phyloP scores from a whole-genome alignment of 2,329 filamentous ascomycete genomes.

The Pseudogymnoascus verrucosus region DNA sequence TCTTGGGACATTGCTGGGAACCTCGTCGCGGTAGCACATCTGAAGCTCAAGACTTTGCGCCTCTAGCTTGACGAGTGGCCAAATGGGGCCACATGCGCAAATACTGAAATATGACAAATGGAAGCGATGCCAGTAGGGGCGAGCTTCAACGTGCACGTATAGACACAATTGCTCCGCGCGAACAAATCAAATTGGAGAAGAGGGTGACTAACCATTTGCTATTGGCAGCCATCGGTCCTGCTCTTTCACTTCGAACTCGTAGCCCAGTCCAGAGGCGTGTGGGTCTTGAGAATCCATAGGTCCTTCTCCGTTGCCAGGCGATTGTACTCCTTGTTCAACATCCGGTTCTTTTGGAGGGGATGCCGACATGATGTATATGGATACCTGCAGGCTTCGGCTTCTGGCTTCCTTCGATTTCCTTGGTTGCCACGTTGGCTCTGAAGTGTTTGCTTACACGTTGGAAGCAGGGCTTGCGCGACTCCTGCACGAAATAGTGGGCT shows the following conservation, averaged over 20 bases:
- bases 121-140: constrained; percentile 42
- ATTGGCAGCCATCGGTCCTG: constrained; percentile 99
- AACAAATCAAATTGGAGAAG: constrained; percentile 42
- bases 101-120: constrained; percentile 37
- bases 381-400: constrained; percentile 35
- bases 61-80: constrained; percentile 25
- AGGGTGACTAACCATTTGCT: constrained; percentile 87
- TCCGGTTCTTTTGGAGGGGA: constrained; percentile 82
- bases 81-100: constrained; percentile 24
- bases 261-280: constrained; percentile 67
- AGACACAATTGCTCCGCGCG: constrained; percentile 22
- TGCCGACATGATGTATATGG: constrained; percentile 91
- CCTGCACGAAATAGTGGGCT: constrained; percentile 8
- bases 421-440: constrained; percentile 26
- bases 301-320: constrained; percentile 82
- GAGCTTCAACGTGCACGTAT: constrained; percentile 22
- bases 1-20: constrained; percentile 49
- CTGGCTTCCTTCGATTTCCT: constrained; percentile 23
- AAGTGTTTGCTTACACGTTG: constrained; percentile 18
- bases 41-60: constrained; percentile 23
- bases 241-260: constrained; percentile 98
- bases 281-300: constrained; percentile 79
- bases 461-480: constrained; percentile 16
- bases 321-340: constrained; percentile 87
- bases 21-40: constrained; percentile 12